These are phyloP conservation scores for Tolypocladium guangdongense DNA, from an alignment of 2,329 filamentous ascomycete genomes.

Conservation along the genomic window DNA sequence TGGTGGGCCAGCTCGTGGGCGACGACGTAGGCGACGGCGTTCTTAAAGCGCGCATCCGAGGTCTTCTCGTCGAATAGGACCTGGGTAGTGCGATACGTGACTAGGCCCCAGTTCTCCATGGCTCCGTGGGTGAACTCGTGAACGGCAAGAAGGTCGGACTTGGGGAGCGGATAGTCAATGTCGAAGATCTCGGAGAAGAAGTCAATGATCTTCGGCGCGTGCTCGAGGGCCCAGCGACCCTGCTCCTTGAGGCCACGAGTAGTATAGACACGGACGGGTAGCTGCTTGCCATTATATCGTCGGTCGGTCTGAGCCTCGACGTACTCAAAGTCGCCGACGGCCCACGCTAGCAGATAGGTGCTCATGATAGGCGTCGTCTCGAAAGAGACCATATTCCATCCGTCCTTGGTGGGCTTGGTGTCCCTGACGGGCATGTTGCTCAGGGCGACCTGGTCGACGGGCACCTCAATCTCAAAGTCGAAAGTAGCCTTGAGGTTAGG, in stretches of 20 bases:
- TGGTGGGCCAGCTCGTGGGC: constrained; percentile 96
- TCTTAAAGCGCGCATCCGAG: constrained; percentile 84
- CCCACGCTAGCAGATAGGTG: constrained; percentile 86
- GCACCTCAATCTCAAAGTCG: constrained; percentile 85
- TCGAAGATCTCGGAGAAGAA: constrained; percentile 93
- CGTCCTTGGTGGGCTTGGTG: constrained; percentile 45
- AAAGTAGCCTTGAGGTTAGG: constrained; percentile 95
- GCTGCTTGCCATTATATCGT: constrained; percentile 79
- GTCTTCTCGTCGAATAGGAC: constrained; percentile 92
- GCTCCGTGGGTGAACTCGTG: constrained; percentile 84
- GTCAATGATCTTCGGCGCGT: constrained; percentile 87
- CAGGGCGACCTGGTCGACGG: constrained; percentile 75
- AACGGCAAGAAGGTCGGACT: constrained; percentile 81
- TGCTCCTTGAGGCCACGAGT: constrained; percentile 91
- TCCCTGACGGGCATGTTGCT: constrained; percentile 93
- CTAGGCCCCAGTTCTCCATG: constrained; percentile 95
- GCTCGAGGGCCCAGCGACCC: constrained; percentile 78
- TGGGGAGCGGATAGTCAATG: constrained; percentile 87
- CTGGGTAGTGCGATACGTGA: constrained; percentile 91
- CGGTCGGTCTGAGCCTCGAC: constrained; percentile 84
- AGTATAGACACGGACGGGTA: constrained; percentile 93
- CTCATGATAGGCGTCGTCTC: constrained; percentile 84
- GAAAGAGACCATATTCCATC: constrained; percentile 66
- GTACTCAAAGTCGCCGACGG: constrained; percentile 93
- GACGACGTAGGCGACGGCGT: constrained; percentile 90